These are phyloP conservation scores for Nakataea oryzae DNA, from an alignment of 2,329 filamentous ascomycete genomes.

Conservation along the genomic window DNA sequence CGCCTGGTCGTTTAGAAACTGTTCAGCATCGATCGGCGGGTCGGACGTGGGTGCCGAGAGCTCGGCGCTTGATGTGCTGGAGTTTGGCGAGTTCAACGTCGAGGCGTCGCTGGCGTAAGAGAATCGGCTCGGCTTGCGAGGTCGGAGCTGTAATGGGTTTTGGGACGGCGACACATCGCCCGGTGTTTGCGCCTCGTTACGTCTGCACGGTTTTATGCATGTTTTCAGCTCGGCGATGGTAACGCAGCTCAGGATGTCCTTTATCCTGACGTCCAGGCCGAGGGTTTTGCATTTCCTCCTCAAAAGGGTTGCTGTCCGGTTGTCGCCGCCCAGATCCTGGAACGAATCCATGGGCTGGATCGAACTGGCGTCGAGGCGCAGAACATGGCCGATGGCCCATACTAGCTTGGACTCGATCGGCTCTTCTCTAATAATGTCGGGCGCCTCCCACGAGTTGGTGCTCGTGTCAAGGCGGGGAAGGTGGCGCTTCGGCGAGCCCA, in stretches of 20 bases:
- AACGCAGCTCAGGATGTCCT: slow-evolving; percentile 30
- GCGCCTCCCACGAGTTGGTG: background rate
- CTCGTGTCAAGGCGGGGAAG: slow-evolving; percentile 1
- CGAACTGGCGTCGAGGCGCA: slow-evolving; percentile 19
- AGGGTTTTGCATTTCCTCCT: slow-evolving; percentile 21
- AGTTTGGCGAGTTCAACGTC: slow-evolving; percentile 11
- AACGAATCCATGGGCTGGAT: slow-evolving; percentile 31
- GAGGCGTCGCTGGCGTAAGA: slow-evolving; percentile 7
- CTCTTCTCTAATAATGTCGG: background rate
- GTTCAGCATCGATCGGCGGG: slow-evolving; percentile 7
- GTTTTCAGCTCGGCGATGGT: slow-evolving; percentile 35
- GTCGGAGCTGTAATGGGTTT: slow-evolving; percentile 14
- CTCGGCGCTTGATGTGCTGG: slow-evolving; percentile 8
- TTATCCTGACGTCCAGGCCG: slow-evolving; percentile 22
- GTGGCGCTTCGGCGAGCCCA: background rate
- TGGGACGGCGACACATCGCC: slow-evolving; percentile 12
- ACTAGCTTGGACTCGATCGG: background rate
- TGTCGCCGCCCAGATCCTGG: slow-evolving; percentile 29
- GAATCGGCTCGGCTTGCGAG: slow-evolving; percentile 8
- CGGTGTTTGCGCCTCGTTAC: slow-evolving; percentile 5
- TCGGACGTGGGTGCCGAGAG: slow-evolving; percentile 5
- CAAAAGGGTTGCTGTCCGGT: slow-evolving; percentile 21
- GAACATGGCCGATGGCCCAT: slow-evolving; percentile 21
- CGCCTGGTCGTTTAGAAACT: slow-evolving; percentile 21
- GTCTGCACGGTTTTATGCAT: slow-evolving; percentile 21